Conservation (phyloP, 768 basidiomycete genomes). For the Boletus reticuloceps region DNA sequence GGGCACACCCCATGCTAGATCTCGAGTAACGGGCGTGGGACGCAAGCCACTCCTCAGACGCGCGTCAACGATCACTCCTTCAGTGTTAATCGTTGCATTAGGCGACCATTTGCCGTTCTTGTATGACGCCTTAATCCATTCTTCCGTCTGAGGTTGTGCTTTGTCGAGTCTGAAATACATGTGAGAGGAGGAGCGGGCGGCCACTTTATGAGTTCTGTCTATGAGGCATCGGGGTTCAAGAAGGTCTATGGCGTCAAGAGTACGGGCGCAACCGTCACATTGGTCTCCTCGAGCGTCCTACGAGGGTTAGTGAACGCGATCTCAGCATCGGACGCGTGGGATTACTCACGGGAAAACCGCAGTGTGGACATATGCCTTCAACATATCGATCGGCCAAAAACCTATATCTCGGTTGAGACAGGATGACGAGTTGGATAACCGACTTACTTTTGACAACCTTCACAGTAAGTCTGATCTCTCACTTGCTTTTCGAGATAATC, state of each 20-base stretch:
- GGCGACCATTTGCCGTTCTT: slow-evolving; percentile 88
- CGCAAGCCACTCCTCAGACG: slow-evolving; percentile 81
- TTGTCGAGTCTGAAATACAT: slow-evolving; percentile 88
- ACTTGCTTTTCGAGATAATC: slow-evolving; percentile 76
- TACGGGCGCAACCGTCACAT: slow-evolving; percentile 91
- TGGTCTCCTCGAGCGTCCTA: slow-evolving; percentile 98
- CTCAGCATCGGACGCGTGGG: background rate
- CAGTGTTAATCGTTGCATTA: slow-evolving; percentile 85
- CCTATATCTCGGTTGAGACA: slow-evolving; percentile 36
- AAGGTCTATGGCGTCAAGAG: slow-evolving; percentile 90
- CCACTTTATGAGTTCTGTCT: slow-evolving; percentile 74
- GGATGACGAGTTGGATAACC: background rate
- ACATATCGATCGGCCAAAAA: slow-evolving; percentile 98
- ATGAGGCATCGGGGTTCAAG: slow-evolving; percentile 94
- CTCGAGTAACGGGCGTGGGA: slow-evolving; percentile 90
- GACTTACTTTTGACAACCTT: slow-evolving; percentile 78
- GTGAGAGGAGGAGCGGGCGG: slow-evolving; percentile 76
- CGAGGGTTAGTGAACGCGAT: background rate
- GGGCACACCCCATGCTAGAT: slow-evolving; percentile 94
- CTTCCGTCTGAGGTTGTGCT: slow-evolving; percentile 79
- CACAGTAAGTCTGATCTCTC: slow-evolving; percentile 93
- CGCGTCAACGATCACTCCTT: slow-evolving; percentile 87
- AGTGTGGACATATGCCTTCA: slow-evolving; percentile 96
- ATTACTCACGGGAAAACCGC: slow-evolving; percentile 68
- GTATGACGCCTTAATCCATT: slow-evolving; percentile 82